These are phyloP conservation scores for Arthrinium phaeospermum DNA, from an alignment of 2,329 filamentous ascomycete species.

Conservation along the genomic window DNA sequence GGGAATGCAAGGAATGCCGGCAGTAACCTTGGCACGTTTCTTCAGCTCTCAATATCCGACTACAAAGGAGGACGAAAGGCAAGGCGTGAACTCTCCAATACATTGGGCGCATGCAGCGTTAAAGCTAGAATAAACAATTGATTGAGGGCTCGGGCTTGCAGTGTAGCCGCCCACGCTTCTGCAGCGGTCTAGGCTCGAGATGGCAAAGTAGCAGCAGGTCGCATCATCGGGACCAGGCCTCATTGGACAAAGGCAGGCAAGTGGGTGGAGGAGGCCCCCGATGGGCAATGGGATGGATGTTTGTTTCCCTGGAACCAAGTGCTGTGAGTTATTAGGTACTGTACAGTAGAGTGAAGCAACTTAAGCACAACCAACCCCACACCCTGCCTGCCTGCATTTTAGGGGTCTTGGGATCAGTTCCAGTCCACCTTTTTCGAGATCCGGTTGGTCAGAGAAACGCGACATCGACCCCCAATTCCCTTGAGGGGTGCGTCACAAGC, in stretches of 20 bases:
- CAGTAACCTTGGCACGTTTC: not conserved
- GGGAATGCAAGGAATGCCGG: not conserved
- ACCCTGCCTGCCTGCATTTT: conserved; percentile 2
- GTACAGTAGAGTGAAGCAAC: too few relatives aligned
- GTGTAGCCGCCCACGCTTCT: not conserved
- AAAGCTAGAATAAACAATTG: not conserved
- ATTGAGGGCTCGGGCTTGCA: not conserved
- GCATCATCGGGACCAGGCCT: not conserved
- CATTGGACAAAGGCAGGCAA: not conserved
- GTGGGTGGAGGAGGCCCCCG: not conserved
- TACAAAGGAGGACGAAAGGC: not conserved
- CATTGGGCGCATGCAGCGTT: conserved; percentile 9
- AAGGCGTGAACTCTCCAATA: not conserved
- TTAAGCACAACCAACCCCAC: not conserved
- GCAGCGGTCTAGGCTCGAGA: conserved; percentile 1
- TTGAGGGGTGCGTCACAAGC: conserved; percentile 8
- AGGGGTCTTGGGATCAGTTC: conserved; percentile 8
- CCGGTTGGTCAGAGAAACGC: conserved; percentile 8
- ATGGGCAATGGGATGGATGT: not conserved
- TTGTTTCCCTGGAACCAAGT: not conserved
- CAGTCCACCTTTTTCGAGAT: conserved; percentile 7
- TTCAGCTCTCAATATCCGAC: not conserved
- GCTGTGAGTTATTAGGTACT: too few relatives aligned
- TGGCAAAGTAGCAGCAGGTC: not conserved
- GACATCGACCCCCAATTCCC: not conserved